These are phyloP conservation scores for Geotrichum klebahnii DNA, from an alignment of 1,139 yeast species.

Conservation along the genomic window DNA sequence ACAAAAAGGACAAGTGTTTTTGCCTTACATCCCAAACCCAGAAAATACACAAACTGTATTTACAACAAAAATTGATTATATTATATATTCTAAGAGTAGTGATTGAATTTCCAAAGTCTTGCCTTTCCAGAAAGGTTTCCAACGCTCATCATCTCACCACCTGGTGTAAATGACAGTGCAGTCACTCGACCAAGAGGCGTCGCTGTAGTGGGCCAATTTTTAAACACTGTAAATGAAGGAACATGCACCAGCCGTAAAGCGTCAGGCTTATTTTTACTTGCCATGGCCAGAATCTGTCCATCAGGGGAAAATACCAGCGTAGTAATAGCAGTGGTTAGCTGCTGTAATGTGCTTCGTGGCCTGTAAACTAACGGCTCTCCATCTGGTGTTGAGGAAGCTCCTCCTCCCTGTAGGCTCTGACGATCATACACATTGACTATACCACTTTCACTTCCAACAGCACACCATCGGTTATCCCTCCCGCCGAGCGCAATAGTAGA, in stretches of 20 bases:
- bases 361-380: constrained; percentile 31
- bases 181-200: constrained; percentile 95
- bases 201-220: constrained; percentile 96
- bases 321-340: constrained; percentile 77
- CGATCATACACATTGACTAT: constrained; percentile 84
- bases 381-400: constrained; percentile 24
- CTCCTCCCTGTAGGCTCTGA: constrained; percentile 25
- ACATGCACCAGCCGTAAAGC: constrained; percentile 82
- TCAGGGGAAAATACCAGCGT: constrained; percentile 73
- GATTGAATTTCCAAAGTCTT: constrained; percentile 83
- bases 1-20: constrained; percentile 18
- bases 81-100: constrained; percentile 49
- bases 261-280: constrained; percentile 81
- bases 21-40: not conserved
- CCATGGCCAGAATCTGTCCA: constrained; percentile 83
- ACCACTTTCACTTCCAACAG: constrained; percentile 86
- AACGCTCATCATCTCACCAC: constrained; percentile 75
- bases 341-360: constrained; percentile 58
- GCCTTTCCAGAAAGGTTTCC: constrained; percentile 92
- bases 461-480: constrained; percentile 71
- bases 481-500: constrained; percentile 80
- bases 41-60: not conserved
- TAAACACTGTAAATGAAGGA: constrained; percentile 80
- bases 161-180: constrained; percentile 73
- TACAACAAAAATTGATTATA: too few relatives aligned